Conservation (phyloP, 1,284 basidiomycete species). For the Pseudozyma tsukubaensis region DNA sequence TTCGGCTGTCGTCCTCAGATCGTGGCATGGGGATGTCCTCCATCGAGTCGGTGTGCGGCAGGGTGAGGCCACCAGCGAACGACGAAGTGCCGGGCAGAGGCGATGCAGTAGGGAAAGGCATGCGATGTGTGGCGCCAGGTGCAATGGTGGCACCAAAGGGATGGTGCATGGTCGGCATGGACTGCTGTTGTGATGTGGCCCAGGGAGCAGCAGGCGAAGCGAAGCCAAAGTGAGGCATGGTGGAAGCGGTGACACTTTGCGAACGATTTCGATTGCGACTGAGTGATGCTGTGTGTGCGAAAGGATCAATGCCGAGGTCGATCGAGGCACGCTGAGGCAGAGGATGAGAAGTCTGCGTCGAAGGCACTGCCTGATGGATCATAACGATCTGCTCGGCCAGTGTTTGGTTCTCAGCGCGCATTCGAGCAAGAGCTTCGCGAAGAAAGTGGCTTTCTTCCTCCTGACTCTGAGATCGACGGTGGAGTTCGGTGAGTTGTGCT, state of each 20-base stretch:
- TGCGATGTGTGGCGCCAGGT: conserved; percentile 28
- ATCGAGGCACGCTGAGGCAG: conserved; percentile 39
- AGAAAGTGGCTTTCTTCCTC: conserved; percentile 48
- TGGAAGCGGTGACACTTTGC: conserved; percentile 32
- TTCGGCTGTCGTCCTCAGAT: conserved; percentile 15
- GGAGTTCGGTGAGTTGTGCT: conserved; percentile 43
- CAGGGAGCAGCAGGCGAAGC: conserved; percentile 21
- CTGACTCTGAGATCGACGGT: conserved; percentile 46
- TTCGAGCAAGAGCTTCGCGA: conserved; percentile 41
- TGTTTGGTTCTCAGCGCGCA: conserved; percentile 46
- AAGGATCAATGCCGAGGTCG: conserved; percentile 30
- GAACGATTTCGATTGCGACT: conserved; percentile 33
- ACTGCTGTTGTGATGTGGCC: conserved; percentile 22
- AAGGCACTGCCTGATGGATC: conserved; percentile 37
- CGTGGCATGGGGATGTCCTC: conserved; percentile 29
- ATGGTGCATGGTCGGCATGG: conserved; percentile 13
- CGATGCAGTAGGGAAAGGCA: conserved; percentile 12
- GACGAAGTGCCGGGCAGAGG: conserved; percentile 14
- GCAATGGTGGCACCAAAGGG: conserved; percentile 26
- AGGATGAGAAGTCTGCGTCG: conserved; percentile 39
- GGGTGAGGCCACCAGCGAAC: conserved; percentile 17
- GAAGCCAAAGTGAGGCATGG: conserved; percentile 26
- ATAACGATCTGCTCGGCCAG: conserved; percentile 38
- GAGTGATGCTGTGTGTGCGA: conserved; percentile 15
- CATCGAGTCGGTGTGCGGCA: conserved; percentile 11